Percentiles rank a stretch among this genome's conserved stretches.
These are phyloP conservation scores for Ceriops zippeliana DNA, from an alignment of 345 rosid species.

Conservation along the genomic window DNA sequence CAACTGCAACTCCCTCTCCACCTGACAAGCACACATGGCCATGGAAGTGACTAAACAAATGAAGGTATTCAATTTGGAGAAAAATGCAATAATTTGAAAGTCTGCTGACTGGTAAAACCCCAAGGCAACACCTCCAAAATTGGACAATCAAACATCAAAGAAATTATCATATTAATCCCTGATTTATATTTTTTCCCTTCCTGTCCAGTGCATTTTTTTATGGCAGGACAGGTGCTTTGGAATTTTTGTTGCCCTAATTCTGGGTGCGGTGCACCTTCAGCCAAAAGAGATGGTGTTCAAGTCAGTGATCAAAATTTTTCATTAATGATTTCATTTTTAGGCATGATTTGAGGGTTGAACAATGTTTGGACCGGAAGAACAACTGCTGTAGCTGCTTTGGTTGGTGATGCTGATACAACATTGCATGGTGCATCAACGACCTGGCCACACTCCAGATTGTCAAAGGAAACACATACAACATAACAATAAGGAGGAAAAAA, in stretches of 20 bases:
- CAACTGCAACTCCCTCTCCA: slow-evolving; percentile 88
- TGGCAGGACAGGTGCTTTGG: not conserved
- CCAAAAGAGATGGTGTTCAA: slow-evolving; percentile 12
- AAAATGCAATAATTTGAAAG: slow-evolving; percentile 1
- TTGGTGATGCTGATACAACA: slow-evolving; percentile 83
- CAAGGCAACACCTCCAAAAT: slow-evolving; percentile 9
- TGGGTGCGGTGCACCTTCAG: slow-evolving; percentile 7
- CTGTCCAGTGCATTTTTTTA: not conserved
- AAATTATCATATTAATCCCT: not conserved
- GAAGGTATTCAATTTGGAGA: not conserved
- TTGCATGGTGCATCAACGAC: slow-evolving; percentile 94
- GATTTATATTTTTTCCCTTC: not conserved
- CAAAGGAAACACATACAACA: slow-evolving; percentile 6
- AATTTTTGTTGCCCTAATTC: slow-evolving; percentile 6
- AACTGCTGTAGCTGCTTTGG: slow-evolving; percentile 90
- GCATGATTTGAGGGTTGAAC: slow-evolving; percentile 23
- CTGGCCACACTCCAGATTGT: slow-evolving; percentile 34
- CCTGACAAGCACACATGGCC: slow-evolving; percentile 50
- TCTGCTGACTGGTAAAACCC: slow-evolving; percentile 12
- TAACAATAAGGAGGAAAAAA: not conserved
- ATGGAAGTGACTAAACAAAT: slow-evolving; percentile 29
- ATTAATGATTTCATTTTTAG: not conserved
- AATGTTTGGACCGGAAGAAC: slow-evolving; percentile 81
- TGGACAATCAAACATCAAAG: slow-evolving; percentile 16
- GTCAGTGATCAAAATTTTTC: slow-evolving; percentile 10